A percentile compares a stretch with the other conserved stretches of the same genome.
These are phyloP conservation scores for Penicillium sp. DNA, from an alignment of 2,329 filamentous ascomycete genomes.

Conservation along the genomic window DNA sequence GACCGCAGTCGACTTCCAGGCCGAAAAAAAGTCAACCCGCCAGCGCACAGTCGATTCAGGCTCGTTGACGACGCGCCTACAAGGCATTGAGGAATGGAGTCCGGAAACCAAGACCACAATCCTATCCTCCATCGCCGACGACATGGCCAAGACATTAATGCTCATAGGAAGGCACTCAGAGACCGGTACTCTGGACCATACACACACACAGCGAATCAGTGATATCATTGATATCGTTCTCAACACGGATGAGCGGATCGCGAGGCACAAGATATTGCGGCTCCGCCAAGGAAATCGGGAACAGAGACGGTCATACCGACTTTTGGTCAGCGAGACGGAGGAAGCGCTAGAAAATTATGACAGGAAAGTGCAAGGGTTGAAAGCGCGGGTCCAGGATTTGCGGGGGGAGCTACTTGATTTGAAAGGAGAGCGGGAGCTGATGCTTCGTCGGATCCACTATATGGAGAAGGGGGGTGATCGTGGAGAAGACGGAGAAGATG, in stretches of 20 bases:
- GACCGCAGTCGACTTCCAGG: neutral
- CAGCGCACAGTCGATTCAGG: neutral
- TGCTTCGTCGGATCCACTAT: neutral
- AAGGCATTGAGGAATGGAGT: slow-evolving; percentile 19
- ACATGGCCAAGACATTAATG: slow-evolving; percentile 32
- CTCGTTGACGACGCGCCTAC: slow-evolving; percentile 21
- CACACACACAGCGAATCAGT: slow-evolving; percentile 28
- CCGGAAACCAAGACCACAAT: slow-evolving; percentile 21
- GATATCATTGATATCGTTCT: slow-evolving; percentile 28
- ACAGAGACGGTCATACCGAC: slow-evolving; percentile 18
- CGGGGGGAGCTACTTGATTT: neutral
- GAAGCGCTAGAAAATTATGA: slow-evolving; percentile 15
- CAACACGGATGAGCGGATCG: slow-evolving; percentile 17
- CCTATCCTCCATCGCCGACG: slow-evolving; percentile 29
- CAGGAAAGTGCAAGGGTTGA: slow-evolving; percentile 1
- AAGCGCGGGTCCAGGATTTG: neutral
- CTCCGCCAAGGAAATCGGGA: slow-evolving; percentile 22
- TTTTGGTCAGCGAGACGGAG: slow-evolving; percentile 17
- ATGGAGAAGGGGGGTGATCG: neutral
- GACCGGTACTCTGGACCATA: slow-evolving; percentile 22
- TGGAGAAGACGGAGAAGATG: neutral
- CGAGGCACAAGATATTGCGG: slow-evolving; percentile 20
- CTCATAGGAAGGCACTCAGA: slow-evolving; percentile 28
- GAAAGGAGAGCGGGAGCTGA: neutral
- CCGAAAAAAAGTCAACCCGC: neutral